Base-by-base conservation (phyloP, 2,329 filamentous ascomycete species). In the Fusarium longipes region DNA sequence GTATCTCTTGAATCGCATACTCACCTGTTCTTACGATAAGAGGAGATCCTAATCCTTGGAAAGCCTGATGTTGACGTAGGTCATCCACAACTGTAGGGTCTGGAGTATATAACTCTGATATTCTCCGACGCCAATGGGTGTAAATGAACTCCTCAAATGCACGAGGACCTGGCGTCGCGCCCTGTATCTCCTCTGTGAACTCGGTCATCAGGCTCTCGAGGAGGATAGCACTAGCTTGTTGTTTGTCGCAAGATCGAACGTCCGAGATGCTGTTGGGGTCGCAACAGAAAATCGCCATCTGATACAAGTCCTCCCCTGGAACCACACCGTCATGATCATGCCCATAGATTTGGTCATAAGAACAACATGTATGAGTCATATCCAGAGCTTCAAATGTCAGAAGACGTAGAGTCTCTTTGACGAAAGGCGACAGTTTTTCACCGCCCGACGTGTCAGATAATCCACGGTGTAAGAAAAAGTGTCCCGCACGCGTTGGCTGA, bases 341-440 rank as follows among this genome's bases (percentile, higher is more conserved):
- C 2, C 20, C 1, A 2, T 20, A 0, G 2, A 30, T 11, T 2
- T 1, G 1, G 6, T 32, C 43, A 22, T 12, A 14, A 3, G 4
- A 22, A 3, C 49, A 43, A 33, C 47, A 50, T 14, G 47, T 50
- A 2, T 50, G 47, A 4, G n/a, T 29, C 47, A 50, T 50, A 4
- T 39, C 47, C 6, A 50, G 9, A 4, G 24, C 35, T 15, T 50
- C 47, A 3, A 50, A 50, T 0, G n/a, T 50, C 1, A 50, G 47
- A 22, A 50, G 24, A 4, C 47, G 47, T 2, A 50, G 9, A 1
- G 2, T 6, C 0, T 6, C 6, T 2, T 32, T 32, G 1, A 8
- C 5, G 3, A 15, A 2, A 3, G 0, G 4, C 1, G 9, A 20
- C 0, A 22, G 3, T 3, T 7, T 6, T 6, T 17, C 6, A 7